Evolutionary conservation across 176 grass and related monocot genomes (phyloP), one percentile per base, ranked within the genome.

Genomic region (Pharus latifolius): DNA sequence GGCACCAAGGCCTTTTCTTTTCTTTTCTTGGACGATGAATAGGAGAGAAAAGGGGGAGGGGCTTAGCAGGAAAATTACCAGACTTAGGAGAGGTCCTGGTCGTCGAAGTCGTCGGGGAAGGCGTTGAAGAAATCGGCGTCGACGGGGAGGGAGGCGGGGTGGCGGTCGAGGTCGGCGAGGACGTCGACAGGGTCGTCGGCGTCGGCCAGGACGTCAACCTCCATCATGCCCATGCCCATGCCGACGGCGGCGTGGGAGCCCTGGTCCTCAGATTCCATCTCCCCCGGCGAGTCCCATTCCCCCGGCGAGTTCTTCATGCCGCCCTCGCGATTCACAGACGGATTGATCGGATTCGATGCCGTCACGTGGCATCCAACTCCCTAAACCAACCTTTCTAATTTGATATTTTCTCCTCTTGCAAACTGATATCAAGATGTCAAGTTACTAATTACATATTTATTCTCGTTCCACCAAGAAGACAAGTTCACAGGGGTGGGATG

Each of bases 121-220:
- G 70, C 81, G 75, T 83, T 86, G 79, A 91, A 86, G 88, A 91
- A 91, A 53, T 86, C 79, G 51, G 70, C 79, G 75, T 91, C 78
- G 34, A 55, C 22, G 42, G 76, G 66, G n/a, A 79, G 51, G 17
- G 47, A 32, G 18, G 10, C 7, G 10, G 48, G 58, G 49, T 72
- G 72, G 49, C 53, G 58, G 72, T 62, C 72, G 33, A 33, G 52
- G 25, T 71, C 77, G 38, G 67, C 19, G 31, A 80, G 77, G 77
- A 80, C 54, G 18, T 80, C 78, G 78, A 64, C 14, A 17, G 64
- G 54, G 32, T 83, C 80, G 23, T 65, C 41, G 45, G 66, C 78
- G 49, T 85, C 82, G 49, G 76, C 61, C 33, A 49, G 31, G 50
- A 45, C 57, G 56, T 90, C 87, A 13, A 86, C 82, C 78, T 91